A percentile compares a stretch with the other conserved stretches of the same genome.
These are phyloP conservation scores for Aureobasidium sp. DNA, from an alignment of 2,329 filamentous ascomycete species.

Conservation along the genomic window DNA sequence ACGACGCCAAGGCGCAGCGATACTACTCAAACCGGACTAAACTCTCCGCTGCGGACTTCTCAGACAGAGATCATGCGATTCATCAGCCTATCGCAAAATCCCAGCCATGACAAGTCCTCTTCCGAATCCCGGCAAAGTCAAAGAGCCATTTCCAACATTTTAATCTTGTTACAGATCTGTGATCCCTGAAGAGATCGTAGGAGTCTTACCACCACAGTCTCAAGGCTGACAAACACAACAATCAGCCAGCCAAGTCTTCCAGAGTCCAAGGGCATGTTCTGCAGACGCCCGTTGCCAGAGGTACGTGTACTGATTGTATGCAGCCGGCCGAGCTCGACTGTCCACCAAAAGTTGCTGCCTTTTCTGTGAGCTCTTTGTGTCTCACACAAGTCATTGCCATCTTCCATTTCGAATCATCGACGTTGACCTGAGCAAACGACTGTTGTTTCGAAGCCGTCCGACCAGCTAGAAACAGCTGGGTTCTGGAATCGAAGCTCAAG, in stretches of 20 bases:
- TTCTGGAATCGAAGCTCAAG: background rate
- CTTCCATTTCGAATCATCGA: background rate
- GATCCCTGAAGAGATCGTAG: background rate
- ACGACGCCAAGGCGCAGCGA: background rate
- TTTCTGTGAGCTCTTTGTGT: background rate
- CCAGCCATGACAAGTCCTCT: background rate
- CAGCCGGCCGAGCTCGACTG: background rate
- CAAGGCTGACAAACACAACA: constrained; percentile 2
- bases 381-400: background rate
- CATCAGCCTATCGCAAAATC: background rate
- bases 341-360: background rate
- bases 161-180: background rate
- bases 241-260: background rate
- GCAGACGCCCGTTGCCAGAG: background rate
- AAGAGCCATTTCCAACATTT: background rate
- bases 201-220: background rate
- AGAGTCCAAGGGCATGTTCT: background rate
- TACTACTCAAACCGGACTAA: background rate
- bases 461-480: background rate
- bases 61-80: background rate
- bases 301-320: background rate
- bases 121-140: background rate
- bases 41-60: background rate
- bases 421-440: background rate
- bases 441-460: background rate